Evolutionary conservation across 768 basidiomycete species (phyloP), one percentile per base, ranked within the genome.

Genomic region (Boletus rubroflammeus): DNA sequence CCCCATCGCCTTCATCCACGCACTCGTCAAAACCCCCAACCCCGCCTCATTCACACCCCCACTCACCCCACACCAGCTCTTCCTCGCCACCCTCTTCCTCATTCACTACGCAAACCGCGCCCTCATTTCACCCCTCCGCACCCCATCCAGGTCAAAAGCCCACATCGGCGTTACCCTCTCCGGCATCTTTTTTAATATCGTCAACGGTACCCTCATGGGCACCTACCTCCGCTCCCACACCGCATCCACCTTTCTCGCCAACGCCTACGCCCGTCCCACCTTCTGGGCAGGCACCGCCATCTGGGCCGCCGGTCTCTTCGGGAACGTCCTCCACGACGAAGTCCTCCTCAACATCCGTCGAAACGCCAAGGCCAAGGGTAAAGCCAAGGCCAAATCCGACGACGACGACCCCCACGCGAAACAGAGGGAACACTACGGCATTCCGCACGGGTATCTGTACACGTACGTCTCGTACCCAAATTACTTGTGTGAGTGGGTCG

Each of bases 401-500:
- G 63, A 72, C 47, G 63, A 57, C 54, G 31, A 65, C 62, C 50
- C 63, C 19, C 42, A 56, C 57, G 59, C 55, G 42, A 54, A 66
- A 21, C 55, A 57, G 23, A 70, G 67, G 39, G 80, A 83, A 46
- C 76, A 90, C 69, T 92, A 92, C 66, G 84, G 85, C 5, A 85
- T 94, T 55, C 93, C 96, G 0, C 80, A 86, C 47, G 91, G 89
- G 0, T 79, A 82, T 21, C 73, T 96, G 17, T 97, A 88, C 76
- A 62, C 68, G 40, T 85, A 81, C 64, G 75, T 98, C 62, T 92
- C 93, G 6, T 96, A 86, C 73, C 96, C 96, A 10, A 93, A 97
- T 69, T 98, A 98, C 73, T 73, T 93, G 19, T 93, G 87, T 72
- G 96, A 98, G 67, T 98, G 96, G 96, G 54, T 88, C 51, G 96